Conservation (phyloP, 2,329 filamentous ascomycete genomes). For the Colletotrichum agaves region DNA sequence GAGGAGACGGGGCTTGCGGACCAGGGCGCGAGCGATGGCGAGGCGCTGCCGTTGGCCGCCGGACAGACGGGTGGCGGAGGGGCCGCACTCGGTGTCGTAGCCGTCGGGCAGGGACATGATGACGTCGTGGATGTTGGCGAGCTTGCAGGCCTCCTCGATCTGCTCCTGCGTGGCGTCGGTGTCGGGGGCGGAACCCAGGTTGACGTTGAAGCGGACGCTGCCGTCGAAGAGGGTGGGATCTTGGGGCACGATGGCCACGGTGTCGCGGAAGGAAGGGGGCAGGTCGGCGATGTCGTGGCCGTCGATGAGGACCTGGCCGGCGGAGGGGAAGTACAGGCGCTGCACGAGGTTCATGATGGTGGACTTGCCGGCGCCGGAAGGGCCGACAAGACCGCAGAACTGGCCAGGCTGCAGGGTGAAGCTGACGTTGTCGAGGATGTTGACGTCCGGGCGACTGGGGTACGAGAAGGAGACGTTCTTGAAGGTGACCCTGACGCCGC, state of each 20-base stretch:
- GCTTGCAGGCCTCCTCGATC: slow-evolving; percentile 72
- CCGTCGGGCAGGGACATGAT: slow-evolving; percentile 71
- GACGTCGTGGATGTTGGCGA: slow-evolving; percentile 77
- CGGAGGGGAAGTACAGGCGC: slow-evolving; percentile 63
- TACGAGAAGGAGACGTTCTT: slow-evolving; percentile 69
- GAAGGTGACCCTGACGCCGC: slow-evolving; percentile 58
- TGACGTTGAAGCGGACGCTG: slow-evolving; percentile 65
- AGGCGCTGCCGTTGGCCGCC: slow-evolving; percentile 84
- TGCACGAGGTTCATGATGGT: slow-evolving; percentile 61
- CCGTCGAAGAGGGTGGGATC: slow-evolving; percentile 69
- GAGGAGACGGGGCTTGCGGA: slow-evolving; percentile 76
- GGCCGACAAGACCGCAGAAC: slow-evolving; percentile 56
- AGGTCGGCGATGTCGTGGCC: slow-evolving; percentile 55
- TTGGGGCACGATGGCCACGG: slow-evolving; percentile 67
- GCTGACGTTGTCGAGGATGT: slow-evolving; percentile 56
- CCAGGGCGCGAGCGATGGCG: slow-evolving; percentile 80
- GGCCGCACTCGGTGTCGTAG: slow-evolving; percentile 74
- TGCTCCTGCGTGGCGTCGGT: slow-evolving; percentile 67
- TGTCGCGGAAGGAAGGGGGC: slow-evolving; percentile 55
- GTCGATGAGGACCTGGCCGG: slow-evolving; percentile 63
- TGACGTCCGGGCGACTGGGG: slow-evolving; percentile 64
- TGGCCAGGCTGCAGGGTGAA: slow-evolving; percentile 51
- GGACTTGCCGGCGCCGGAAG: slow-evolving; percentile 59
- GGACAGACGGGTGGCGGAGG: slow-evolving; percentile 79
- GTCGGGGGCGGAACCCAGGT: slow-evolving; percentile 64